Conservation (phyloP, 306 rosid species). For the Pterocarpus macrocarpus region DNA sequence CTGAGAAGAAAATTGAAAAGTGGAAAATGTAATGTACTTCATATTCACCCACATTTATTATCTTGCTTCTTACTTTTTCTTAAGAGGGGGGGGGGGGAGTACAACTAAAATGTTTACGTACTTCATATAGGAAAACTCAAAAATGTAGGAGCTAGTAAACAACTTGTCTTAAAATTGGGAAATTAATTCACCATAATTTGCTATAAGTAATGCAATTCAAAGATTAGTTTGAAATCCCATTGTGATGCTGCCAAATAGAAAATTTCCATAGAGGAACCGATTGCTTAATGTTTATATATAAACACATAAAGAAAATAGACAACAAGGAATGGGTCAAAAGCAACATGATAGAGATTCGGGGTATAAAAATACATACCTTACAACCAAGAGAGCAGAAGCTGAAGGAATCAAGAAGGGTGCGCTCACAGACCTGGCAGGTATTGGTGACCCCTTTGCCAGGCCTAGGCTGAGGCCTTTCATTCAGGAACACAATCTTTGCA, state of each 20-base stretch:
- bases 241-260: constrained; percentile 13
- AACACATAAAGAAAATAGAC: not conserved
- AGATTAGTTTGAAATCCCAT: not conserved
- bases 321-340: not conserved
- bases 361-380: constrained; percentile 50
- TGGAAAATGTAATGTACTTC: not conserved
- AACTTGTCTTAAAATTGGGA: not conserved
- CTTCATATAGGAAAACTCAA: constrained; percentile 14
- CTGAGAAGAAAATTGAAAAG: constrained; percentile 37
- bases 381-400: constrained; percentile 76
- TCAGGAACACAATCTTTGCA: constrained; percentile 77
- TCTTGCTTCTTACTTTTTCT: constrained; percentile 4
- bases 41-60: not conserved
- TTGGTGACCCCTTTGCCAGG: constrained; percentile 73
- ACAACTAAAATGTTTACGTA: not conserved
- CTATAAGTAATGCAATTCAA: not conserved
- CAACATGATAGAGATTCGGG: not conserved
- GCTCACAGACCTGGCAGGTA: constrained; percentile 67
- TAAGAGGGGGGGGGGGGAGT: not conserved
- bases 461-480: constrained; percentile 77
- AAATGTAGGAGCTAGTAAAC: constrained; percentile 7
- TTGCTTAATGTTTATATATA: not conserved
- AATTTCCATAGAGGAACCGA: not conserved
- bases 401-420: constrained; percentile 74
- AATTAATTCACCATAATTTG: constrained; percentile 24